Percentiles rank a stretch among this genome's conserved stretches.
Evolutionary conservation across 106 monocot genomes (phyloP).

Genomic region (Dioscorea dumetorum): DNA sequence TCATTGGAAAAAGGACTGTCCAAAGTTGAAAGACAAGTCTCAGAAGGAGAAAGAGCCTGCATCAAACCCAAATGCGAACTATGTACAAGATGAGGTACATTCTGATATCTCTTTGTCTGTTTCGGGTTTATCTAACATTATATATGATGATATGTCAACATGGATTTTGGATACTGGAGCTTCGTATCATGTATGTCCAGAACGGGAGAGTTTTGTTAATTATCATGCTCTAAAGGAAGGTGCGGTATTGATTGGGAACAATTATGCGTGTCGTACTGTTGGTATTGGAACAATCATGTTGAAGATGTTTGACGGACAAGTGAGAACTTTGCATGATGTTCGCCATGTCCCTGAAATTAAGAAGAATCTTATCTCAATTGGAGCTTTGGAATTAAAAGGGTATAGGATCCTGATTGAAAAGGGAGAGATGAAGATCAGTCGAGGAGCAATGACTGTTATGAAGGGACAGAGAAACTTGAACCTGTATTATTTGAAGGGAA

Average conservation of each 20-base stretch:
- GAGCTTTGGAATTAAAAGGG: neutral
- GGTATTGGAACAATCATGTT: neutral
- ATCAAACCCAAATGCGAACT: neutral
- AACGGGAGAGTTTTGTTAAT: neutral
- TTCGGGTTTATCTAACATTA: neutral
- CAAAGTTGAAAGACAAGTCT: neutral
- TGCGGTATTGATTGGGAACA: neutral
- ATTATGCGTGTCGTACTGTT: neutral
- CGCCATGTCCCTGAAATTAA: neutral
- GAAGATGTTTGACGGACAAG: neutral
- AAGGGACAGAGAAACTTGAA: neutral
- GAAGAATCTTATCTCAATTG: conserved; percentile 1
- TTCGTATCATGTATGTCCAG: conserved; percentile 1
- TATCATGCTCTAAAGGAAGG: neutral
- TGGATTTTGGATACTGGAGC: conserved; percentile 2
- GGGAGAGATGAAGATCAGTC: neutral
- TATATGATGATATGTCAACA: neutral
- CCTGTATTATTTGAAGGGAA: neutral
- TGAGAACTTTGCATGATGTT: neutral
- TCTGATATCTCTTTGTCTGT: neutral
- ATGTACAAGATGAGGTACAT: neutral
- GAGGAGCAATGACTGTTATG: neutral
- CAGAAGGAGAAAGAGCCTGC: neutral
- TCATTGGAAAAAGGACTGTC: neutral
- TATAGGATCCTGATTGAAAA: neutral